These are phyloP conservation scores for Colletotrichum nymphaeae DNA, from an alignment of 2,329 filamentous ascomycete species.

Conservation along the genomic window DNA sequence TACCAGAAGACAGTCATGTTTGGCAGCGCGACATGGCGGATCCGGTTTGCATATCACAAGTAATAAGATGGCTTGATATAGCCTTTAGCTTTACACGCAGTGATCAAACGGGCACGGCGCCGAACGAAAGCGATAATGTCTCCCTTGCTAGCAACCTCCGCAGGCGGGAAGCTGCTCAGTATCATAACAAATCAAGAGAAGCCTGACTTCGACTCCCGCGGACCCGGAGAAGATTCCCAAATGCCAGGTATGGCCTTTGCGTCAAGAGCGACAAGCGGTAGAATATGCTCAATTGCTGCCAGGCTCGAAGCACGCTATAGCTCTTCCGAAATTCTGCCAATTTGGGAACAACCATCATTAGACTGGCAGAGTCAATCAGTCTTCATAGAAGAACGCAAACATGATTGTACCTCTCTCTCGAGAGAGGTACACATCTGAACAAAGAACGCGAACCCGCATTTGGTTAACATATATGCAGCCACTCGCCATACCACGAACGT, in stretches of 20 bases:
- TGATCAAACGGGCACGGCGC: constrained; percentile 14
- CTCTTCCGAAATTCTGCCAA: not conserved
- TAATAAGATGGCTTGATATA: constrained; percentile 22
- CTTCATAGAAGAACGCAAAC: not conserved
- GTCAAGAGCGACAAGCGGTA: not conserved
- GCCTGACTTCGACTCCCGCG: not conserved
- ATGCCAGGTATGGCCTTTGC: not conserved
- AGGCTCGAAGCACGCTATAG: not conserved
- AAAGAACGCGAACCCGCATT: not conserved
- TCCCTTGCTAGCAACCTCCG: constrained; percentile 6
- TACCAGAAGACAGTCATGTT: not conserved
- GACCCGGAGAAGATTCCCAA: not conserved
- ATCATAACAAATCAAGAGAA: not conserved
- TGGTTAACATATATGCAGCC: constrained; percentile 5
- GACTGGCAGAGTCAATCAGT: not conserved
- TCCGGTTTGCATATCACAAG: not conserved
- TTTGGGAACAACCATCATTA: not conserved
- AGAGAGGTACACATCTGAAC: not conserved
- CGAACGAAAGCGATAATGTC: constrained; percentile 3
- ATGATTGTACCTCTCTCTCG: not conserved
- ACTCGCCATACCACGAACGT: not conserved
- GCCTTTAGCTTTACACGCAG: not conserved
- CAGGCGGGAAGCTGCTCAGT: not conserved
- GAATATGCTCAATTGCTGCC: not conserved
- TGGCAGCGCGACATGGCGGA: not conserved